Percentiles rank a stretch among this genome's conserved stretches.
Conservation (phyloP, 2,329 filamentous ascomycete genomes). For the Aspergillus bombycis region DNA sequence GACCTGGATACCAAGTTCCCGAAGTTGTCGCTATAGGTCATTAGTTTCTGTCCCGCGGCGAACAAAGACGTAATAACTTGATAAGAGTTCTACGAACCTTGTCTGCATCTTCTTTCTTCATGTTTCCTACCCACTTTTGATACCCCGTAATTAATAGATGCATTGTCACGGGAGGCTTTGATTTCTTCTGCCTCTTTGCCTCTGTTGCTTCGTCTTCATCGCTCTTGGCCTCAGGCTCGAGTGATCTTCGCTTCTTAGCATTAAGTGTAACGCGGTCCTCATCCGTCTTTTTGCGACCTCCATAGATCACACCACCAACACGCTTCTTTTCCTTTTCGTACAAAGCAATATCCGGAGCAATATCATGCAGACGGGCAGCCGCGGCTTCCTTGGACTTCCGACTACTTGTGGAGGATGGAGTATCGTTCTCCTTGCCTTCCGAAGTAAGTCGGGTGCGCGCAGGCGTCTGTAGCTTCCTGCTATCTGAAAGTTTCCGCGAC, state of each 20-base stretch:
- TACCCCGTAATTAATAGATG: conserved; percentile 83
- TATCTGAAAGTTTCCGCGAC: conserved; percentile 32
- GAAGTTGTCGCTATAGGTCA: conserved; percentile 70
- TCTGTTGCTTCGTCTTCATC: conserved; percentile 60
- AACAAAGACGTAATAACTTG: not conserved
- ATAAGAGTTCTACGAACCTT: conserved; percentile 60
- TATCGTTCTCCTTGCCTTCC: conserved; percentile 81
- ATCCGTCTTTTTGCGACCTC: conserved; percentile 53
- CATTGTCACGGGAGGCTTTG: conserved; percentile 68
- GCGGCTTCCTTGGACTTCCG: conserved; percentile 89
- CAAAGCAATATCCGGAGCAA: conserved; percentile 81
- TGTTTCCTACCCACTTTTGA: conserved; percentile 75
- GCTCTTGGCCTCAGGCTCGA: conserved; percentile 52
- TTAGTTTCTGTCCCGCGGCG: not conserved
- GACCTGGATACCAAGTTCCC: conserved; percentile 79
- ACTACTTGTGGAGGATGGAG: conserved; percentile 73
- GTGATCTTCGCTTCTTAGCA: conserved; percentile 48
- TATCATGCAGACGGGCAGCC: conserved; percentile 71
- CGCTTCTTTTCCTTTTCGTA: conserved; percentile 95
- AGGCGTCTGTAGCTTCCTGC: conserved; percentile 55
- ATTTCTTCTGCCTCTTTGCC: conserved; percentile 65
- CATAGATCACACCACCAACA: conserved; percentile 66
- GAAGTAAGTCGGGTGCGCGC: conserved; percentile 53
- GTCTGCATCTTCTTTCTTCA: conserved; percentile 75
- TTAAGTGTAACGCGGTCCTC: conserved; percentile 38